Evolutionary conservation across 148 eudicot species (phyloP).

Genomic region (Gaultheria prostrata): DNA sequence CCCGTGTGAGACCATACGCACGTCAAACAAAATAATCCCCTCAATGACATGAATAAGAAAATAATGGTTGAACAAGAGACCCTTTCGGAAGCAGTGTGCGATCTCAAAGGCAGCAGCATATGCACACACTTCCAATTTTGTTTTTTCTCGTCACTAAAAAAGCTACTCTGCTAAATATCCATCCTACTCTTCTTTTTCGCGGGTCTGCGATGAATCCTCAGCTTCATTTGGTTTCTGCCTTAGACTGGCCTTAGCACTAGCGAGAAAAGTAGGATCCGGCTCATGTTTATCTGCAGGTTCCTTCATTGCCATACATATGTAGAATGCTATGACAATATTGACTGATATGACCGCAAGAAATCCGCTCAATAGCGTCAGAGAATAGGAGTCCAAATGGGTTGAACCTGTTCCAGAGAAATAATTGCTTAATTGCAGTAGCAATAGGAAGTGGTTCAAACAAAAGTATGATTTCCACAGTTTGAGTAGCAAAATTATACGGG

Average conservation of each 20-base stretch:
- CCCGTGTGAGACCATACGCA: background rate
- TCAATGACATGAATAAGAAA: background rate
- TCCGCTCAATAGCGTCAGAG: conserved; percentile 72
- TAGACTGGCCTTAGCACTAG: conserved; percentile 53
- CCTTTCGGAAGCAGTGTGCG: background rate
- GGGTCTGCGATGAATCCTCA: conserved; percentile 28
- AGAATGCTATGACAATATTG: conserved; percentile 69
- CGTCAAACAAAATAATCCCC: background rate
- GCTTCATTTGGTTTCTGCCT: conserved; percentile 38
- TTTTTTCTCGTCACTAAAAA: background rate
- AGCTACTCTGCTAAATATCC: background rate
- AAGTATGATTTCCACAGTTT: background rate
- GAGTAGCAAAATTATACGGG: background rate
- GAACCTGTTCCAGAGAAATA: conserved; percentile 43
- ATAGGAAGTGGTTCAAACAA: background rate
- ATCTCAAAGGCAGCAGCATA: background rate
- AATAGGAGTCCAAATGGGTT: conserved; percentile 48
- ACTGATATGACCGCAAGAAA: conserved; percentile 87
- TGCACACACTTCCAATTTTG: background rate
- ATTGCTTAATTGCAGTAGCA: conserved; percentile 2
- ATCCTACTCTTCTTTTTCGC: conserved; percentile 39
- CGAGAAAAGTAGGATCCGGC: conserved; percentile 66
- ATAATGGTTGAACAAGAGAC: background rate
- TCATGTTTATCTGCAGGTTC: conserved; percentile 70
- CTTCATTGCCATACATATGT: conserved; percentile 72